phyloP scores from a whole-genome alignment of 352 stramenopile species.

The Phytophthora macrochlamydospora region DNA sequence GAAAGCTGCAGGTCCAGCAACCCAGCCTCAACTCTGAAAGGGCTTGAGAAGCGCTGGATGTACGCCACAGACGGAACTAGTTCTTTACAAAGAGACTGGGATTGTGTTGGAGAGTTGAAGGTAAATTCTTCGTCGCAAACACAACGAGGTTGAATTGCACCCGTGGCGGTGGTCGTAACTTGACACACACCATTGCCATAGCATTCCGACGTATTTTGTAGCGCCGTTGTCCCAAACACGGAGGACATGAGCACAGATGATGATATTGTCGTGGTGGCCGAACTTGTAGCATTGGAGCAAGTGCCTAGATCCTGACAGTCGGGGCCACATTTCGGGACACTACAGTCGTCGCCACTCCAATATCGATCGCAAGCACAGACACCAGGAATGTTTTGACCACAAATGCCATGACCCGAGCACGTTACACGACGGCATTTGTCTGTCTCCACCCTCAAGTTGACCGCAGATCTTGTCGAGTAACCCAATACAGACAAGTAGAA shows the following conservation, averaged over 20 bases:
- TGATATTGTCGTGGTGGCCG: neutral
- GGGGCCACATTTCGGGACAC: conserved; percentile 67
- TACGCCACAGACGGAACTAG: conserved; percentile 63
- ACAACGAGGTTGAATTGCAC: conserved; percentile 42
- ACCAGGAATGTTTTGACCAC: conserved; percentile 64
- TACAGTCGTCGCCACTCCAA: conserved; percentile 80
- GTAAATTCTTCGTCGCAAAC: conserved; percentile 70
- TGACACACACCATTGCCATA: conserved; percentile 76
- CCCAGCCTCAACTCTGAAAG: conserved; percentile 48
- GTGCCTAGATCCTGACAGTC: conserved; percentile 71
- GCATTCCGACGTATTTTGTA: conserved; percentile 71
- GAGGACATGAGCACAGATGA: neutral
- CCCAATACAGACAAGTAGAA: conserved; percentile 79
- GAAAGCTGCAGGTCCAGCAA: conserved; percentile 52
- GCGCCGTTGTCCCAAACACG: conserved; percentile 17
- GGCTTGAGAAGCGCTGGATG: conserved; percentile 54
- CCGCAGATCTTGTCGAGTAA: conserved; percentile 36
- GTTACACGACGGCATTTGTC: conserved; percentile 71
- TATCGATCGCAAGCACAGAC: conserved; percentile 77
- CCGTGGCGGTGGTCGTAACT: conserved; percentile 18
- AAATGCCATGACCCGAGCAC: conserved; percentile 64
- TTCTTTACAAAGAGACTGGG: conserved; percentile 66
- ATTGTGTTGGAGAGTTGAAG: conserved; percentile 45
- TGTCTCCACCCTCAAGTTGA: conserved; percentile 54
- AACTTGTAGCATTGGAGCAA: conserved; percentile 37